Base-by-base conservation (phyloP, 371 early-diverging fungal species). In the Gilbertella persicaria region DNA sequence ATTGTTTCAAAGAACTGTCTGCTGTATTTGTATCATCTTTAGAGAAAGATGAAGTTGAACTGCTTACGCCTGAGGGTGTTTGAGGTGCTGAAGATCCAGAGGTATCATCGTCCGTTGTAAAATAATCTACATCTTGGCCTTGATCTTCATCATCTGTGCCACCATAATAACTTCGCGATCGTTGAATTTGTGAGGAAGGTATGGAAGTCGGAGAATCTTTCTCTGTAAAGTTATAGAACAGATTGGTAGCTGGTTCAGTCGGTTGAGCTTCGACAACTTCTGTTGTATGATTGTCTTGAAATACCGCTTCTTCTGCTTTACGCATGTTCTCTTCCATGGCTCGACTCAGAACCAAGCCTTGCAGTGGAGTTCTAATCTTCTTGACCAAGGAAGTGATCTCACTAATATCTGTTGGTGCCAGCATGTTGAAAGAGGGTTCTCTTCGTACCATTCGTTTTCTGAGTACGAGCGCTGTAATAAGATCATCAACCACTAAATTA, bases 271-370 rank as follows among this genome's bases (percentile, higher is more conserved):
- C 29, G 2, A 6, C 25, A 8, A n/a, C 16, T 4, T 21, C 16
- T 16, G 5, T 16, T 6, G 23, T 28, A 12, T 7, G 29, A 21
- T 13, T 35, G 6, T 46, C 33, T 21, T 30, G 35, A 46, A 39
- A 37, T 3, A 47, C 28, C 0, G 6, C 45, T 10, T 35, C 39
- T 17, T 58, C 65, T 23, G 67, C 65, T 28, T 71, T 61, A 8
- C 67, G 64, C 73, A 77, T 71, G 43, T 77, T 77, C 8, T 62
- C 57, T 39, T 73, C 73, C 70, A 77, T 77, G 1, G 69, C 64
- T 20, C 69, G 53, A 30, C 69, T 65, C 2, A 73, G 23, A 4
- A 55, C 62, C 7, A 77, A 43, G 1, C 77, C 77, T 33, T 71
- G 71, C 5, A 77, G 29, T 0, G 77, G 71, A 0, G 71, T 55